These are phyloP conservation scores for Saccharomycopsis oosterbeekiorum DNA, from an alignment of 805 yeast genomes.

Conservation along the genomic window DNA sequence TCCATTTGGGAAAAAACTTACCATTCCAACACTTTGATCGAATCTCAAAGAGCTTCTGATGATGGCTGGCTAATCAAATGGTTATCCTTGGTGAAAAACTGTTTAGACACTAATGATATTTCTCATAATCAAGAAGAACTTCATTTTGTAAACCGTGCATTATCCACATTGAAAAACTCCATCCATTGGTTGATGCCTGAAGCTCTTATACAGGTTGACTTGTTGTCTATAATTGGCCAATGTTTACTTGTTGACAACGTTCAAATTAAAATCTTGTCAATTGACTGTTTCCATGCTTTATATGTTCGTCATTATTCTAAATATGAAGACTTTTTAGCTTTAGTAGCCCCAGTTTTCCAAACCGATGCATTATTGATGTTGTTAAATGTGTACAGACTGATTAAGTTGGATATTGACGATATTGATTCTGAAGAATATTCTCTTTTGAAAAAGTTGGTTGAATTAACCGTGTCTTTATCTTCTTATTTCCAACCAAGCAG, in stretches of 20 bases:
- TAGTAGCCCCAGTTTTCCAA: constrained; percentile 70
- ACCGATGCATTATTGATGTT: constrained; percentile 66
- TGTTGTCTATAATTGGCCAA: constrained; percentile 52
- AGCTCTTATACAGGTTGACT: constrained; percentile 55
- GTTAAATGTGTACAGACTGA: constrained; percentile 46
- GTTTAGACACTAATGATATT: constrained; percentile 26
- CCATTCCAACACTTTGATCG: constrained; percentile 54
- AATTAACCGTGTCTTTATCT: constrained; percentile 80
- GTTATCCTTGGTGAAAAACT: constrained; percentile 42
- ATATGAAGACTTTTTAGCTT: constrained; percentile 60
- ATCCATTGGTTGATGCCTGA: constrained; percentile 84
- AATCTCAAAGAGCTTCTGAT: constrained; percentile 52
- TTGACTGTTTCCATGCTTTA: constrained; percentile 83
- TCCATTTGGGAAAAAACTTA: constrained; percentile 51
- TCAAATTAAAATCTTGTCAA: constrained; percentile 67
- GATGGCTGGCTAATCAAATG: constrained; percentile 87
- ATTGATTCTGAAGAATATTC: constrained; percentile 75
- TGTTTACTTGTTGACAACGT: constrained; percentile 52
- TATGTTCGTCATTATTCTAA: constrained; percentile 68
- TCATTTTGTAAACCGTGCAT: constrained; percentile 51
- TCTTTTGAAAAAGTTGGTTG: constrained; percentile 80
- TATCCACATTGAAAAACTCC: constrained; percentile 81
- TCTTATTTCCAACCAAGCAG: constrained; percentile 53
- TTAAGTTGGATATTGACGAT: constrained; percentile 52
- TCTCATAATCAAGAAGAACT: constrained; percentile 24